These are phyloP conservation scores for Penicillium capsulatum DNA, from an alignment of 2,329 filamentous ascomycete genomes.

Conservation along the genomic window DNA sequence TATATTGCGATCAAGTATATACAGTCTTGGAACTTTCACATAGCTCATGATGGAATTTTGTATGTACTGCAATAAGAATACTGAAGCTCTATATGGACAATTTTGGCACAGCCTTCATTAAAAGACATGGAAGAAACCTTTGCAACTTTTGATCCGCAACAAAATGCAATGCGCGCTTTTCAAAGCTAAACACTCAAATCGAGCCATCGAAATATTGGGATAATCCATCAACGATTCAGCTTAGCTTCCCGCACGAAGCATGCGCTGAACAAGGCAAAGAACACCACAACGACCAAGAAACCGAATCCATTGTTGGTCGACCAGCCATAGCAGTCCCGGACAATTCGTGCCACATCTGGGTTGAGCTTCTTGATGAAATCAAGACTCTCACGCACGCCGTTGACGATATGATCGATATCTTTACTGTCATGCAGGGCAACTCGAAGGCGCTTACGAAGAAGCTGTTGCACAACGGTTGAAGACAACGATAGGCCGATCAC, in stretches of 20 bases:
- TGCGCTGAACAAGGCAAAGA: constrained; percentile 44
- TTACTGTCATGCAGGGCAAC: constrained; percentile 53
- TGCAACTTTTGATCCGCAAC: no score
- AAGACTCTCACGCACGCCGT: constrained; percentile 64
- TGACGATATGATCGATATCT: constrained; percentile 62
- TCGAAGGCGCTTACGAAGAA: constrained; percentile 56
- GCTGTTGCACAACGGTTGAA: constrained; percentile 68
- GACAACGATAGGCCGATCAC: constrained; percentile 65
- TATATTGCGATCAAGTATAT: no score
- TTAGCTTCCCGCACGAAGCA: constrained; percentile 57
- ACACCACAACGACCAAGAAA: constrained; percentile 49
- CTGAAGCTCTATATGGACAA: no score
- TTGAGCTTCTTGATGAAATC: constrained; percentile 64
- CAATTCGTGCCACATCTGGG: constrained; percentile 55
- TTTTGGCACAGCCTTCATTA: no score
- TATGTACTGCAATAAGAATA: no score
- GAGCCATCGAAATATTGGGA: no score
- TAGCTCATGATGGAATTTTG: no score
- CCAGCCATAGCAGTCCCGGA: constrained; percentile 63
- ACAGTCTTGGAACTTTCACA: no score
- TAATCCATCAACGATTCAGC: constrained; percentile 38
- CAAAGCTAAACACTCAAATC: not conserved
- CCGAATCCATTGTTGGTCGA: constrained; percentile 51
- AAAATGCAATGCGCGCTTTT: no score
- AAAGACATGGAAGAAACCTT: no score